Base-by-base conservation (phyloP, 257 asterid genomes). In the Solanum gracilifrons region DNA sequence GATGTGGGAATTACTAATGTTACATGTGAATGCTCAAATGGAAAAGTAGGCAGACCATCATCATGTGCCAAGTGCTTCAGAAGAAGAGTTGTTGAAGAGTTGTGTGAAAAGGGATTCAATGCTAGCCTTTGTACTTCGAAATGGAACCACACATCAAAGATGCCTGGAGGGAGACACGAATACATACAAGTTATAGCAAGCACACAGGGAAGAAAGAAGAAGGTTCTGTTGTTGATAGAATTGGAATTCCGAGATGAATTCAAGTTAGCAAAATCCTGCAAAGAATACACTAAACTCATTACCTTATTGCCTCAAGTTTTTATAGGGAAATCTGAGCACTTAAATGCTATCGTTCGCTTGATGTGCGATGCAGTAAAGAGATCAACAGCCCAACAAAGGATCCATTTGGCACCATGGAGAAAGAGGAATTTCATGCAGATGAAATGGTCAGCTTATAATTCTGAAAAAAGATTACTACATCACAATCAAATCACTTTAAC, bases 371-470 rank as follows among this genome's bases (percentile, higher is more conserved):
- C 95, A 36, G 93, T 94, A 86, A 92, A 90, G 92, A 91, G 87
- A 84, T 93, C 93, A 51, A 87, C 92, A 9, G 74, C 82, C 36
- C 92, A 92, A 86, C 88, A 86, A 41, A 91, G 90, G 32, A 91
- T 93, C 27, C 92, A 92, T 60, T 87, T 93, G 88, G 94, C 94
- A 33, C 96, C 96, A 7, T 93, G 94, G 95, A 88, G 93, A 84
- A 93, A 90, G 90, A 87, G 86, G 21, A 89, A 90, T 48, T 93
- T 92, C 90, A 93, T 93, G 95, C 91, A 88, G 85, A 89, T 89
- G 92, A 92, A 91, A 86, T 93, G 92, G 94, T 93, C 93, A 41
- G 33, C 73, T 64, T 25, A 64, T 64, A 64, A 64, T 64, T 64
- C 73, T n/a, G 73, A 64, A 23, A 64, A 64, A 66, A 25, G 9